phyloP scores from a whole-genome alignment of 805 yeast genomes.

The Nadsonia fulvescens region DNA sequence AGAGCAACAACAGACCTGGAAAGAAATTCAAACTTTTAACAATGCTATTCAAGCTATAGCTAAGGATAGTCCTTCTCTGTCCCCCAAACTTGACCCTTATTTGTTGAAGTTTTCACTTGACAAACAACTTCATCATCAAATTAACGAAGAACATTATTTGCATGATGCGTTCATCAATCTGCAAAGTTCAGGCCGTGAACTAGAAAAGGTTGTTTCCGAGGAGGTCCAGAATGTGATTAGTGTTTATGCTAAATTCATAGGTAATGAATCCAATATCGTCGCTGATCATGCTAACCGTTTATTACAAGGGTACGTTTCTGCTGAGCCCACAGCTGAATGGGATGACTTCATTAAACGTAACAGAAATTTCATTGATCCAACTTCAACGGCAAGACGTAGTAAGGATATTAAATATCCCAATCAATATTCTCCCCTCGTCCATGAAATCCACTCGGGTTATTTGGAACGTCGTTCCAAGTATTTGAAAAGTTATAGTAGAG shows the following conservation, averaged over 20 bases:
- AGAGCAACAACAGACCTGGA: slow-evolving; percentile 51
- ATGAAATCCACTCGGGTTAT: slow-evolving; percentile 55
- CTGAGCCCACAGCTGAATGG: slow-evolving; percentile 78
- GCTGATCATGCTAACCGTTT: slow-evolving; percentile 14
- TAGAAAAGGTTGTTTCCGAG: slow-evolving; percentile 72
- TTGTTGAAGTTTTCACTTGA: slow-evolving; percentile 56
- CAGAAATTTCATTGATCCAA: slow-evolving; percentile 47
- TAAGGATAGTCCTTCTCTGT: slow-evolving; percentile 25
- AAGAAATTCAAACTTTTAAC: slow-evolving; percentile 43
- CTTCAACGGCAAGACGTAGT: slow-evolving; percentile 40
- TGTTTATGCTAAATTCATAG: slow-evolving; percentile 49
- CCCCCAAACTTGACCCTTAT: slow-evolving; percentile 62
- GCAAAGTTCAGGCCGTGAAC: slow-evolving; percentile 72
- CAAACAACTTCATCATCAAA: slow-evolving; percentile 56
- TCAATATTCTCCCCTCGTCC: slow-evolving; percentile 51
- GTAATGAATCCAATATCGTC: slow-evolving; percentile 18
- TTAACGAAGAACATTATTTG: slow-evolving; percentile 68
- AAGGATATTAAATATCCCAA: slow-evolving; percentile 48
- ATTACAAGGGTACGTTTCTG: slow-evolving; percentile 55
- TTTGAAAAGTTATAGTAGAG: slow-evolving; percentile 75
- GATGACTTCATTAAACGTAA: slow-evolving; percentile 62
- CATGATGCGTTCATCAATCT: slow-evolving; percentile 79
- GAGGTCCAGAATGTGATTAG: slow-evolving; percentile 74
- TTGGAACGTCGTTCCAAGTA: slow-evolving; percentile 84
- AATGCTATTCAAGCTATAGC: slow-evolving; percentile 12